Evolutionary conservation across 1,139 yeast genomes (phyloP), one percentile per base, ranked within the genome.

Genomic region (Yamadazyma atmosphaerica): DNA sequence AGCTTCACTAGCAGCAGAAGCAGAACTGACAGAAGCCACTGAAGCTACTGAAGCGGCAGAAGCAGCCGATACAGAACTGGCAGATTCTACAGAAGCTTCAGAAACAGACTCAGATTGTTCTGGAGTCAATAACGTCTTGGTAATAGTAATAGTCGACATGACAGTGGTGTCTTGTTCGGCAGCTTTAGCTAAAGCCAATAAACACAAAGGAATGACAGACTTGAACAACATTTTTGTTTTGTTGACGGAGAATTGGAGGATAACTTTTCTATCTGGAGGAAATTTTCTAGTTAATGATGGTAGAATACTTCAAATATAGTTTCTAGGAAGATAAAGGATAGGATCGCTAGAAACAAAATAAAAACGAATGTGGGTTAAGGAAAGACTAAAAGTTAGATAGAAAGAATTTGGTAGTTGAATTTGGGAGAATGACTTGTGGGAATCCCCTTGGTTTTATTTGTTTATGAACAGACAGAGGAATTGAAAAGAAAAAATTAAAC

Each of bases 91-190:
- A 21, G 64, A 53, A 13, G 54, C 52, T 11, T 47, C 52, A 34
- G 52, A 43, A 10, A 63, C 34, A 35, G 68, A 59, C 36, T 61
- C 50, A 19, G 65, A 67, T 51, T 69, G 70, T 47, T 61, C 59
- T 32, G 74, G 75, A 37, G 72, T 62, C 56, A 65, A 66, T 45
- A 69, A 50, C 27, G 77, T 71, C 40, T 56, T 60, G 47, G 77
- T 71, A 50, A 68, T 51, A 36, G 75, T 70, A 42, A 71, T 51
- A 31, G 76, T 70, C 33, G 68, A 56, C 17, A 58, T 50, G 33
- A 69, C 52, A 34, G 80, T 74, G 41, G 78, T 72, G 35, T 71
- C 70, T 13, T 52, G 50, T n/a, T 64, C 74, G 21, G 62, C 63
- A 22, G 63, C 63, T 32, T 49, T 51, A 28, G 55, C 63, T 26